Evolutionary conservation across 208 protist species (phyloP), one percentile per base, ranked within the genome.

Genomic region (Naegleria fowleri): DNA sequence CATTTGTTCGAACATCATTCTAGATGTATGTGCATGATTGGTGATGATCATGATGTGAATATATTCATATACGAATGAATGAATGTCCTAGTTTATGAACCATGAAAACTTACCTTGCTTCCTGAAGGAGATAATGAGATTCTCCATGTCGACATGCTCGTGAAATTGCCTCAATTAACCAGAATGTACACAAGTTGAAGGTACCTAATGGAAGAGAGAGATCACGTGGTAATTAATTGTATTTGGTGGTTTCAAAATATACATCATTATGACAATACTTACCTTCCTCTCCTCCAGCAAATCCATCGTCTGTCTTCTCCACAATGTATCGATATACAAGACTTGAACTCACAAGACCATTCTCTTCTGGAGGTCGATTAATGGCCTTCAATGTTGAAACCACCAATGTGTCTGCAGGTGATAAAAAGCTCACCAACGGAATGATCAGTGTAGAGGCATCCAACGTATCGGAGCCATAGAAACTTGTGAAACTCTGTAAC

Each of bases 1-100:
- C 92, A 95, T 95, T 86, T 95, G 93, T 84, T 95, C 93, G 91
- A 95, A 94, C 55, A 94, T 94, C 90, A 95, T 51, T 58, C 91
- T 88, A 38, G 7, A 48, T 1, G 43, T 48, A 7, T 9, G 43
- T 48, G 43, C 1, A 48, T n/a, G n/a, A n/a, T n/a, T n/a, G n/a
- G n/a, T n/a, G n/a, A n/a, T n/a, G n/a, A n/a, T n/a, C n/a, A n/a
- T n/a, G n/a, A n/a, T n/a, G n/a, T n/a, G n/a, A 48, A 48, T 48
- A 48, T 48, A 48, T 48, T 48, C 43, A 7, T 7, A n/a, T 48
- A 1, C 43, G 7, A 48, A 48, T 9, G 43, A 48, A 48, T 48
- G 5, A 48, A 48, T 48, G 43, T n/a, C n/a, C n/a, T n/a, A n/a
- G n/a, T n/a, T 4, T n/a, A n/a, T n/a, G n/a, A n/a, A n/a, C n/a